These are phyloP conservation scores for Exophiala aquamarina DNA, from an alignment of 2,329 filamentous ascomycete species.

Conservation along the genomic window DNA sequence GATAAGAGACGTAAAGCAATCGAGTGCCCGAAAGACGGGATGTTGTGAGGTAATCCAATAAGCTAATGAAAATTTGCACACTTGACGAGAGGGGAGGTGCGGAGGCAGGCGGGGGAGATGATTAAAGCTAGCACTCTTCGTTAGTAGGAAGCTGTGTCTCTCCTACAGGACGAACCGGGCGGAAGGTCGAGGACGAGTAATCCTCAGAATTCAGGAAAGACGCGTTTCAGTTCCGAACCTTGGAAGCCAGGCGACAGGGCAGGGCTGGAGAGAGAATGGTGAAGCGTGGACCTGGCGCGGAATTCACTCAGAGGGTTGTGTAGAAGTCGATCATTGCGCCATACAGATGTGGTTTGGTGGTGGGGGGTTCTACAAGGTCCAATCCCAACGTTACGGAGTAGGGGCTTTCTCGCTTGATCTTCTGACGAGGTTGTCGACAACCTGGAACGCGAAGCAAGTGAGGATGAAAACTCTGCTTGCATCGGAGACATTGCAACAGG, in stretches of 20 bases:
- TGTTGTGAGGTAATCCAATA: conserved; percentile 30
- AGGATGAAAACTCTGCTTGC: conserved; percentile 1
- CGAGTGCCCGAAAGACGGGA: conserved; percentile 13
- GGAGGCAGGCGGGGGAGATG: conserved; percentile 12
- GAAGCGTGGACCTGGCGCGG: too few relatives aligned
- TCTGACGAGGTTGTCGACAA: too few relatives aligned
- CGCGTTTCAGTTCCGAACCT: too few relatives aligned
- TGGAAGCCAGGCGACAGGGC: too few relatives aligned
- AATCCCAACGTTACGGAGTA: too few relatives aligned
- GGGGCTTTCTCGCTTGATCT: not conserved
- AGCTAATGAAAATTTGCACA: conserved; percentile 27
- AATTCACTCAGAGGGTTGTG: too few relatives aligned
- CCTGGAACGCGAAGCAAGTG: not conserved
- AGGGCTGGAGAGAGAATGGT: too few relatives aligned
- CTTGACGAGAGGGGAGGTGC: conserved; percentile 12
- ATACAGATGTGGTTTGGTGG: conserved; percentile 1
- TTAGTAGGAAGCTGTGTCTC: not conserved
- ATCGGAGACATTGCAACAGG: not conserved
- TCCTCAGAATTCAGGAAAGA: not conserved
- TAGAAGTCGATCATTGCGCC: not conserved
- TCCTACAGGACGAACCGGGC: not conserved
- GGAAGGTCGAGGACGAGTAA: not conserved
- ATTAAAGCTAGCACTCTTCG: conserved; percentile 8
- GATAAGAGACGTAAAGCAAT: conserved; percentile 30
- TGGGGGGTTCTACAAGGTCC: too few relatives aligned